Conservation (phyloP, 2,329 filamentous ascomycete species). For the Neophaeococcomyces mojaviensis region DNA sequence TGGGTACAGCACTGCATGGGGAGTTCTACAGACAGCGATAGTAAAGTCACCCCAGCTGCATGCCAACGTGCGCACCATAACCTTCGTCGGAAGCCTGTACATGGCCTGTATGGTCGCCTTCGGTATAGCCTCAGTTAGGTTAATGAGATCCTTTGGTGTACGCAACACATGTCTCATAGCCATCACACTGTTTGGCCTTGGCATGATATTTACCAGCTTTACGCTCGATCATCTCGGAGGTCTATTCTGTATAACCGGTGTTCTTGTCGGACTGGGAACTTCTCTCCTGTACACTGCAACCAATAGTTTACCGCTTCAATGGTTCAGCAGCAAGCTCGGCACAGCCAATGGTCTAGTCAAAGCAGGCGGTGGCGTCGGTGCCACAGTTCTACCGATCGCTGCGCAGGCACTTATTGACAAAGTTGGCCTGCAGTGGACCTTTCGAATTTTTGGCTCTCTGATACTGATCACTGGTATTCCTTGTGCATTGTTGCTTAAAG, state of each 20-base stretch:
- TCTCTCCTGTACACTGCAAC: conserved; percentile 40
- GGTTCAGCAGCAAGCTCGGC: conserved; percentile 47
- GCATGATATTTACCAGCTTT: too few species aligned
- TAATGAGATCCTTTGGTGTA: too few species aligned
- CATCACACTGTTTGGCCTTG: too few species aligned
- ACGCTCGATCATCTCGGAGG: conserved; percentile 41
- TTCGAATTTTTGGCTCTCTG: conserved; percentile 46
- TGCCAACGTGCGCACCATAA: too few species aligned
- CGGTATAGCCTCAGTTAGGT: too few species aligned
- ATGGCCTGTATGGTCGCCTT: too few species aligned
- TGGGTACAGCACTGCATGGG: too few species aligned
- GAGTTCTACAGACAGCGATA: too few species aligned
- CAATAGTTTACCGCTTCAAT: conserved; percentile 45
- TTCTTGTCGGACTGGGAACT: conserved; percentile 39
- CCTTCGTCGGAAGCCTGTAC: too few species aligned
- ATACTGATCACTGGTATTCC: conserved; percentile 49
- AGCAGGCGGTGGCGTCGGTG: conserved; percentile 50
- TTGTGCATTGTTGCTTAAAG: conserved; percentile 47
- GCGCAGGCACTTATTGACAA: conserved; percentile 42
- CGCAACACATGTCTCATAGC: too few species aligned
- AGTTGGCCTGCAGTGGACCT: conserved; percentile 45
- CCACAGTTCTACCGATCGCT: conserved; percentile 45
- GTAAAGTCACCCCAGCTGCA: too few species aligned
- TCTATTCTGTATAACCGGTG: conserved; percentile 42
- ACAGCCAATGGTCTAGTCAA: conserved; percentile 51